Base-by-base conservation (phyloP, 2,329 filamentous ascomycete species). In the Fusarium albidum region DNA sequence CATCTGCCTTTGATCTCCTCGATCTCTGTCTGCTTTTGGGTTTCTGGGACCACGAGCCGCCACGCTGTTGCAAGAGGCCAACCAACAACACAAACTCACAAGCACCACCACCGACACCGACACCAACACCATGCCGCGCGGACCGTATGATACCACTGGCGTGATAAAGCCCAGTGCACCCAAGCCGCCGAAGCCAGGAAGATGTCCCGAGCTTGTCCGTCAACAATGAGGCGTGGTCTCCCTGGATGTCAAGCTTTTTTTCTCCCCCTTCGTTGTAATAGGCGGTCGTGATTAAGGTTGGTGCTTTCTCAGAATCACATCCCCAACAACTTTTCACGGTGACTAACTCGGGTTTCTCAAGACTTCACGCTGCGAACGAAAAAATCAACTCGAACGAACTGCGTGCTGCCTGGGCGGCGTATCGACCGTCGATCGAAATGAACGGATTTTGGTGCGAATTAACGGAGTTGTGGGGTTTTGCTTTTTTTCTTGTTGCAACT, bases 71-170 rank as follows among this genome's bases (percentile, higher is more conserved):
- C 46, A 53, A 46, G 33, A 41, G 32, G 40, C 42, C 35, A 39
- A 55, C 43, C 49, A 54, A n/a, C n/a, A n/a, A n/a, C n/a, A n/a
- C n/a, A n/a, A n/a, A n/a, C n/a, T n/a, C n/a, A n/a, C n/a, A n/a
- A n/a, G 14, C 21, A 48, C 17, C 18, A 34, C 21, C 21, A 27
- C 26, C 32, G 41, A 17, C 42, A 35, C 40, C 6, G 45, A 26
- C 35, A 49, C 37, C 50, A 33, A 38, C 57, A 55, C 28, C 43
- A 75, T 75, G 72, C 58, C 69, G 31, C 70, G 72, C 38, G 72
- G 72, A 45, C 72, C 72, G 3, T 75, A 75, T 52, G 72, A 75
- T 49, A 71, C 68, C n/a, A 75, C 72, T 44, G 72, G 72, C 52
- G 64, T 75, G 34, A 52, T 64, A 44, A 75, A 73, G 67, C 71